Evolutionary conservation across 441 rosid genomes (phyloP).

Genomic region (Erysimum pusillum): DNA sequence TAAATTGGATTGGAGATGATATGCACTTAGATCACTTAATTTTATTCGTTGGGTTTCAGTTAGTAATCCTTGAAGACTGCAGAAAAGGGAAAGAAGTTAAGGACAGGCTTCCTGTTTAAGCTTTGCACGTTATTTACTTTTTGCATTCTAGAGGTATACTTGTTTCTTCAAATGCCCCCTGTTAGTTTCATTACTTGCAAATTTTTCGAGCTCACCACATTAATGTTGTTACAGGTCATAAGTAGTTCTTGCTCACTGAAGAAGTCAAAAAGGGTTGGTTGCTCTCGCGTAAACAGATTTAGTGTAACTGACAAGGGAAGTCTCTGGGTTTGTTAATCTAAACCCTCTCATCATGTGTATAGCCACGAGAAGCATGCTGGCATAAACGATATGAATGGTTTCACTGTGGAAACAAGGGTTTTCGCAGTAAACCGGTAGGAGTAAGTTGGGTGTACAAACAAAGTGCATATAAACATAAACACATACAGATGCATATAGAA

Average conservation of each 20-base stretch:
- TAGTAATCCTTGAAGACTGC: conserved; percentile 35
- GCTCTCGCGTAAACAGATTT: conserved; percentile 49
- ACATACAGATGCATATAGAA: conserved; percentile 51
- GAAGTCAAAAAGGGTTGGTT: conserved; percentile 58
- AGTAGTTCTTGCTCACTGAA: conserved; percentile 72
- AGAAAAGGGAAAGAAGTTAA: conserved; percentile 54
- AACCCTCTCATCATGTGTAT: conserved; percentile 48
- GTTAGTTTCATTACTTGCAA: conserved; percentile 15
- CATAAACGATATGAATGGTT: conserved; percentile 21
- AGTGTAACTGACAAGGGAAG: conserved; percentile 55
- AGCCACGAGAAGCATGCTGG: conserved; percentile 15
- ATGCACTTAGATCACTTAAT: not conserved
- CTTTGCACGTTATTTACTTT: conserved; percentile 74
- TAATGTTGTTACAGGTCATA: conserved; percentile 63
- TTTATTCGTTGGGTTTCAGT: conserved; percentile 10
- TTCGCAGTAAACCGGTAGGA: conserved; percentile 32
- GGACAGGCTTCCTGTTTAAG: conserved; percentile 83
- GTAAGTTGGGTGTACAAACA: conserved; percentile 43
- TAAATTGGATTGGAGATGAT: not conserved
- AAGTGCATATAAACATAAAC: conserved; percentile 39
- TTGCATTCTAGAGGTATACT: conserved; percentile 86
- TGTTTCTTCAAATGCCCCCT: conserved; percentile 25
- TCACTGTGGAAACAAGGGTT: conserved; percentile 33
- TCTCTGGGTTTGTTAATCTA: conserved; percentile 47
- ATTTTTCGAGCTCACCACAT: conserved; percentile 9